These are phyloP conservation scores for Rubia tinctorum DNA, from an alignment of 305 asterid genomes.

Conservation along the genomic window DNA sequence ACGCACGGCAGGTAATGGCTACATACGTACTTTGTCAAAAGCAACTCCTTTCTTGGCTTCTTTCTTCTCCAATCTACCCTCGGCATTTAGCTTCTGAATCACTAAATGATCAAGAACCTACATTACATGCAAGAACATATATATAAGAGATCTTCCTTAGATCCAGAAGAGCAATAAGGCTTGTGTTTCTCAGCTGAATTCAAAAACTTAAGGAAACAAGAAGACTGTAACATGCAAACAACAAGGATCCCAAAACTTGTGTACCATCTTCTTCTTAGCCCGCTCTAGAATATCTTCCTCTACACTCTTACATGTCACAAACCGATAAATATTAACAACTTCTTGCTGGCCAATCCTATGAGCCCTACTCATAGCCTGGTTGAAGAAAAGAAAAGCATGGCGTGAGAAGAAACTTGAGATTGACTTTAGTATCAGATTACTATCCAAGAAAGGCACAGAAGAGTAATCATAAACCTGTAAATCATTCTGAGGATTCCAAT, in stretches of 20 bases:
- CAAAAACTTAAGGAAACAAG: background rate
- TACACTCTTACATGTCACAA: slow-evolving; percentile 98
- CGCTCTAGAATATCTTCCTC: slow-evolving; percentile 99
- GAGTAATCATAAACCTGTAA: slow-evolving; percentile 62
- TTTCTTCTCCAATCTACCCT: slow-evolving; percentile 97
- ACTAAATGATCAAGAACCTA: slow-evolving; percentile 99
- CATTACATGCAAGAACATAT: slow-evolving; percentile 8
- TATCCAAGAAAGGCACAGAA: slow-evolving; percentile 8
- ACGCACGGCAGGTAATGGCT: background rate
- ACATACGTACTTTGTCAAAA: slow-evolving; percentile 80
- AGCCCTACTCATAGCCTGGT: slow-evolving; percentile 99
- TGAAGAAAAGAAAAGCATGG: slow-evolving; percentile 24
- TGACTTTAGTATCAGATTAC: slow-evolving; percentile 8
- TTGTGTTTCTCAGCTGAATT: background rate
- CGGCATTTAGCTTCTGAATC: slow-evolving; percentile 96
- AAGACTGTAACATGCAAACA: background rate
- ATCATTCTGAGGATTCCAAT: slow-evolving; percentile 99
- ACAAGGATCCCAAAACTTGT: slow-evolving; percentile 1
- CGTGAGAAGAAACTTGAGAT: slow-evolving; percentile 7
- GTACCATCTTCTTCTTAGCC: slow-evolving; percentile 99
- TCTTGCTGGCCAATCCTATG: slow-evolving; percentile 99
- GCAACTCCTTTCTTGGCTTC: slow-evolving; percentile 85
- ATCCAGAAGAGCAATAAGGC: background rate
- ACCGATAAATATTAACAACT: slow-evolving; percentile 96
- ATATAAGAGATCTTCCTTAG: slow-evolving; percentile 1